Evolutionary conservation across 495 filamentous ascomycete species (phyloP).

Genomic region (Letharia lupina): DNA sequence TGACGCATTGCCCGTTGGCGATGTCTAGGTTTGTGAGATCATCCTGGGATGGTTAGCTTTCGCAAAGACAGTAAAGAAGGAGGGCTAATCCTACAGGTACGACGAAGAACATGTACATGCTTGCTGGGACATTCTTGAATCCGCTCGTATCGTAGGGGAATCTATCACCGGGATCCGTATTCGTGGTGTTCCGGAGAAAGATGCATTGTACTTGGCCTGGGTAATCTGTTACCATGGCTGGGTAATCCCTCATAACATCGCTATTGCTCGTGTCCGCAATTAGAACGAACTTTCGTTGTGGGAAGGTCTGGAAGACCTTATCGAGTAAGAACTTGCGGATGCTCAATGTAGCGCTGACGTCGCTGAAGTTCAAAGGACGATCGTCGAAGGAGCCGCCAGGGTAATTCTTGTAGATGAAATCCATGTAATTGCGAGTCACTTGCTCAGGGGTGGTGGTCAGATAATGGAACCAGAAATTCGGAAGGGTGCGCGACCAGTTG

Average conservation of each 20-base stretch:
- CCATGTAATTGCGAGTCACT: conserved; percentile 67
- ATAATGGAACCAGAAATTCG: conserved; percentile 70
- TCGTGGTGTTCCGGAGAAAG: conserved; percentile 62
- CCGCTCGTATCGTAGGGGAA: conserved; percentile 69
- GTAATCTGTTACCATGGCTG: conserved; percentile 50
- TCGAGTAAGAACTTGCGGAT: conserved; percentile 60
- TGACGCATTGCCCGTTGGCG: conserved; percentile 59
- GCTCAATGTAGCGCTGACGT: conserved; percentile 58
- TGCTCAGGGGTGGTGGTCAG: conserved; percentile 79
- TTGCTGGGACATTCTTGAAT: conserved; percentile 55
- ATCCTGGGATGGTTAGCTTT: conserved; percentile 32
- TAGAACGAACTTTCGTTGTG: conserved; percentile 64
- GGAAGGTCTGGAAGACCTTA: conserved; percentile 67
- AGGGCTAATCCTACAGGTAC: conserved; percentile 33
- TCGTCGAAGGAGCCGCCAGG: conserved; percentile 66
- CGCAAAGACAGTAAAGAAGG: background rate
- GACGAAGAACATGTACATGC: conserved; percentile 70
- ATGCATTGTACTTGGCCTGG: conserved; percentile 72
- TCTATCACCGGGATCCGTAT: conserved; percentile 50
- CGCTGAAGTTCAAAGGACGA: conserved; percentile 70
- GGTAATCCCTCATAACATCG: conserved; percentile 70
- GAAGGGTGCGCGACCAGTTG: conserved; percentile 53
- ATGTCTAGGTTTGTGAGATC: conserved; percentile 62
- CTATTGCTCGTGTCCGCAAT: conserved; percentile 70
- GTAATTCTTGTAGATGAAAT: conserved; percentile 68